Base-by-base conservation (phyloP, 2,329 filamentous ascomycete species). In the Volutella citrinella region DNA sequence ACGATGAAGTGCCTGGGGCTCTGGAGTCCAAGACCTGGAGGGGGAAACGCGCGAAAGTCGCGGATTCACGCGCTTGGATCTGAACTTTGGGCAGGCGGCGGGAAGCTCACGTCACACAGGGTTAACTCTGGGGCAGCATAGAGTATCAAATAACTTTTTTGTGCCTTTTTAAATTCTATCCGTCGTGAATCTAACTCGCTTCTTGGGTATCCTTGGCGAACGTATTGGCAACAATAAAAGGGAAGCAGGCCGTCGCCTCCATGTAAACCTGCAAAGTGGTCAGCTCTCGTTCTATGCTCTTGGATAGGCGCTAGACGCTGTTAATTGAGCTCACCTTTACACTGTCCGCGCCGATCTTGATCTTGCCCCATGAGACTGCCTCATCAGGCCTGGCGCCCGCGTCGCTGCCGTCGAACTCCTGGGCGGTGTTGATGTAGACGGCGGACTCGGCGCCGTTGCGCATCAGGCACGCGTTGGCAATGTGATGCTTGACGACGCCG, bases 321-420 rank as follows among this genome's bases (percentile, higher is more conserved):
- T n/a, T n/a, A n/a, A 39, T 15, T 14, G 15, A 13, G 7, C 69
- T 49, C 60, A 88, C 87, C 80, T 97, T 98, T 36, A 97, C 90
- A 51, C 82, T 85, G 44, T 93, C 84, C 2, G 84, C 93, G 32
- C 83, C 86, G 25, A 82, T 72, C 64, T 94, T 96, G 63, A 98
- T 96, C 72, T 98, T 98, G 4, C 93, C 93, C 93, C 93, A 98
- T 43, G 90, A 96, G 12, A 98, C 87, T 6, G 93, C 93, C 66
- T 98, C 93, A 54, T 98, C 93, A 5, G 93, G 93, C 35, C 93
- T 74, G 5, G 93, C 93, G 2, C 93, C 93, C 0, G 93, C 91
- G 66, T 98, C 93, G 52, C 89, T 96, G 4, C 93, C 93, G 59
- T 98, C 93, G 58, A 96, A 98, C 60, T 98, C 93, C 60, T 96